Percentiles rank a stretch among this genome's conserved stretches.
Evolutionary conservation across 2,329 filamentous ascomycete genomes (phyloP).

Genomic region (Penicillium sp.): DNA sequence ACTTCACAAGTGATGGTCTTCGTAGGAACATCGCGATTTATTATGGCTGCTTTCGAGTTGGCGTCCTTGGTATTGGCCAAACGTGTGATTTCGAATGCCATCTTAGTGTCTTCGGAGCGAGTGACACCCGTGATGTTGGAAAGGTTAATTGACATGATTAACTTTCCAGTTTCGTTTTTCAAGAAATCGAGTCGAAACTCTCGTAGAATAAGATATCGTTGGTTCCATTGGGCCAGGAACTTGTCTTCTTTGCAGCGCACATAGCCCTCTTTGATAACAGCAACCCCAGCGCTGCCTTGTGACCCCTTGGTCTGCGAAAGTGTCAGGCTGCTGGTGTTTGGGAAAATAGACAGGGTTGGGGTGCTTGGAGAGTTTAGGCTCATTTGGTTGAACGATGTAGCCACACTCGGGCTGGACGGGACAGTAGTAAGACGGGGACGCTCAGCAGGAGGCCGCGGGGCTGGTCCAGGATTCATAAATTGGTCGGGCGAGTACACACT

Average conservation of each 20-base stretch:
- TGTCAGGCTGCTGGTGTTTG: constrained; percentile 69
- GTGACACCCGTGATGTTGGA: constrained; percentile 87
- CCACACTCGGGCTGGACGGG: constrained; percentile 66
- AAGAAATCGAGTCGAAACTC: constrained; percentile 93
- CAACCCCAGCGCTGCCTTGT: constrained; percentile 62
- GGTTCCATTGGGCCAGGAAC: constrained; percentile 76
- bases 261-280: constrained; percentile 65
- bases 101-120: constrained; percentile 83
- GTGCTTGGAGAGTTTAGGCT: constrained; percentile 64
- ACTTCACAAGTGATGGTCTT: constrained; percentile 88
- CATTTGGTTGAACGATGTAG: constrained; percentile 65
- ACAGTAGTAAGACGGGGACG: constrained; percentile 74
- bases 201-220: constrained; percentile 85
- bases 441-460: constrained; percentile 82
- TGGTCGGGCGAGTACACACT: constrained; percentile 61
- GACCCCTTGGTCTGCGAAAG: constrained; percentile 57
- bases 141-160: constrained; percentile 78
- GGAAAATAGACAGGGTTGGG: constrained; percentile 59
- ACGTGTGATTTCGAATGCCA: constrained; percentile 90
- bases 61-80: constrained; percentile 58
- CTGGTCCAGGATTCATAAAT: constrained; percentile 97
- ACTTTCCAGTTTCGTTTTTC: constrained; percentile 83
- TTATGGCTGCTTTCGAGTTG: constrained; percentile 62
- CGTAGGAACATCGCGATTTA: constrained; percentile 73
- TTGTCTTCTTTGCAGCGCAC: constrained; percentile 73